Conservation (phyloP, 495 filamentous ascomycete species). For the Podospora comata region DNA sequence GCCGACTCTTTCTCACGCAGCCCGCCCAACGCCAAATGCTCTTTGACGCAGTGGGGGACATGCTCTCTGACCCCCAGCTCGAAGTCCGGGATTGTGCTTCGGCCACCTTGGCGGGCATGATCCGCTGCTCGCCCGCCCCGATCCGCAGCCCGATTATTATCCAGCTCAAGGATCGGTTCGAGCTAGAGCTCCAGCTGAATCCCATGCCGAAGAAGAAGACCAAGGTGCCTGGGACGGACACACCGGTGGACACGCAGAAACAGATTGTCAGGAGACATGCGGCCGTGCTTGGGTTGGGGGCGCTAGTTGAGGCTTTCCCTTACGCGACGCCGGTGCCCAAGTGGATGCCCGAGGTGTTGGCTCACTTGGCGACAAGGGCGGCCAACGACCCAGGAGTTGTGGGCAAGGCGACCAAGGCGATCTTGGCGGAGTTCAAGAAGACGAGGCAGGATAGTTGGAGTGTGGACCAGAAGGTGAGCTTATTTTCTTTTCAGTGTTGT, state of each 20-base stretch:
- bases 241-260: constrained; percentile 72
- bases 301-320: constrained; percentile 93
- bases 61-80: constrained; percentile 88
- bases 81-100: constrained; percentile 93
- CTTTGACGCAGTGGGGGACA: constrained; percentile 85
- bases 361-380: constrained; percentile 77
- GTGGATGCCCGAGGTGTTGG: constrained; percentile 93
- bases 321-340: constrained; percentile 86
- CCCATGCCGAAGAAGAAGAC: constrained; percentile 71
- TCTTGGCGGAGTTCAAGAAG: constrained; percentile 98
- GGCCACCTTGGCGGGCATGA: constrained; percentile 93
- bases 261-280: constrained; percentile 82
- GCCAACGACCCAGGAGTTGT: constrained; percentile 89
- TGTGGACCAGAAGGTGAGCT: constrained; percentile 87
- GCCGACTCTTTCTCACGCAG: constrained; percentile 90
- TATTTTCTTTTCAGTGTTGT: neutral
- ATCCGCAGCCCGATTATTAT: constrained; percentile 74
- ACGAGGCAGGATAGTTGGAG: constrained; percentile 99
- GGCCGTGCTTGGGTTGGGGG: constrained; percentile 87
- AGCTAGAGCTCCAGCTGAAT: constrained; percentile 68
- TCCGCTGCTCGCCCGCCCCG: constrained; percentile 85
- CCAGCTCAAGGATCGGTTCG: constrained; percentile 75
- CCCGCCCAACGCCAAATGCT: constrained; percentile 69
- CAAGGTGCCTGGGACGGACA: constrained; percentile 62
- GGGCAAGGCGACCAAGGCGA: constrained; percentile 94